Evolutionary conservation across 2,329 filamentous ascomycete genomes (phyloP).

Genomic region (Botrytis medusae): DNA sequence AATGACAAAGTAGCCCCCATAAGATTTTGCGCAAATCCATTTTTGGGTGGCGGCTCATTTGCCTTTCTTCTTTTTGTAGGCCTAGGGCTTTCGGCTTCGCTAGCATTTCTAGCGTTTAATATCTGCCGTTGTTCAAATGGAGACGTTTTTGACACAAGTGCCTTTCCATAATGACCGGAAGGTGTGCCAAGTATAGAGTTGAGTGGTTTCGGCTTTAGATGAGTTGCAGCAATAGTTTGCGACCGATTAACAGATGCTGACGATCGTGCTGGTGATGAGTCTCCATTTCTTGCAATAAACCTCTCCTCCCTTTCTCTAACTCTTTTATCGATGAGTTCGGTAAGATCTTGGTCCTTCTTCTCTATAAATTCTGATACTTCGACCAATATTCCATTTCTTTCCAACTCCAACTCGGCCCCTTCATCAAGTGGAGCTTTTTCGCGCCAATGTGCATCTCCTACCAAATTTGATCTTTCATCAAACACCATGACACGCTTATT

Average conservation of each 20-base stretch:
- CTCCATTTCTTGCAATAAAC: constrained; percentile 41
- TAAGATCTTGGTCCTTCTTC: constrained; percentile 72
- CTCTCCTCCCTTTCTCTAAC: constrained; percentile 55
- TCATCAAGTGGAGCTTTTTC: constrained; percentile 67
- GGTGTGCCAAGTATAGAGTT: constrained; percentile 61
- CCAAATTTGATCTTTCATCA: constrained; percentile 74
- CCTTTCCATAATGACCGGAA: constrained; percentile 62
- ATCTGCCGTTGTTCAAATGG: constrained; percentile 62
- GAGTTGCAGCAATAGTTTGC: constrained; percentile 42
- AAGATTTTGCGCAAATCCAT: constrained; percentile 51
- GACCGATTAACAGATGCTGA: constrained; percentile 26
- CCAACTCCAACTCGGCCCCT: constrained; percentile 78
- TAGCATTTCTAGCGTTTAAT: constrained; percentile 26
- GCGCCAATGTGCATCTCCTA: constrained; percentile 84
- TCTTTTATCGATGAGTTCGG: constrained; percentile 70
- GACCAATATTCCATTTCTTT: constrained; percentile 72
- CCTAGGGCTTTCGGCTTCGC: constrained; percentile 35
- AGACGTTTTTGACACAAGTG: constrained; percentile 56
- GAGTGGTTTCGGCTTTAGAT: constrained; percentile 56
- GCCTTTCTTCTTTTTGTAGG: constrained; percentile 46
- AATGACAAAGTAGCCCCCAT: constrained; percentile 50
- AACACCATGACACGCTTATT: constrained; percentile 91
- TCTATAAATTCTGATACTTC: constrained; percentile 78
- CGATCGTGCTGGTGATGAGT: constrained; percentile 37
- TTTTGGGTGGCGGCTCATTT: constrained; percentile 45